phyloP scores from a whole-genome alignment of 805 yeast genomes.

The Debaryomyces maramus region DNA sequence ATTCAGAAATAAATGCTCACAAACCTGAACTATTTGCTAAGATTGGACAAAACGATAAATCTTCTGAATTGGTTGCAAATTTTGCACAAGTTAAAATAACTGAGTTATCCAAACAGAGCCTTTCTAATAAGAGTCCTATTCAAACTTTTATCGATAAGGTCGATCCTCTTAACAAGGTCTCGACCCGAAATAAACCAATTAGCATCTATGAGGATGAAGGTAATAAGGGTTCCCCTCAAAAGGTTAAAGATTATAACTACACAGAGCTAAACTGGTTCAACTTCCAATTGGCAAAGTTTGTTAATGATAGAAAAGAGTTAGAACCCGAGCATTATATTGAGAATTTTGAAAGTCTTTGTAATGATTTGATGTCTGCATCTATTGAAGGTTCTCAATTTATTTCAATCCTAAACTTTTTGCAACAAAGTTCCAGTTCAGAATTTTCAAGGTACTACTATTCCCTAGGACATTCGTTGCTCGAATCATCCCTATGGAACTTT shows the following conservation, averaged over 20 bases:
- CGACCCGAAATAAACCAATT: conserved; percentile 36
- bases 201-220: conserved; percentile 41
- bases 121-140: conserved; percentile 20
- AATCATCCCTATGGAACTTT: conserved; percentile 20
- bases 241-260: conserved; percentile 30
- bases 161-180: conserved; percentile 41
- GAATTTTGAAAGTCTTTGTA: conserved; percentile 15
- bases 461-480: conserved; percentile 17
- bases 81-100: conserved; percentile 32
- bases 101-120: conserved; percentile 9
- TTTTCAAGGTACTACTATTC: conserved; percentile 15
- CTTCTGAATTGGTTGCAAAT: conserved; percentile 24
- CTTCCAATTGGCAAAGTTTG: conserved; percentile 31
- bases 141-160: conserved; percentile 39
- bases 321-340: conserved; percentile 14
- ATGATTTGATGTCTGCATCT: conserved; percentile 1
- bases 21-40: conserved; percentile 10
- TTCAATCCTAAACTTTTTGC: conserved; percentile 17
- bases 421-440: conserved; percentile 13
- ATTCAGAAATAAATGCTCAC: neutral
- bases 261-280: conserved; percentile 40
- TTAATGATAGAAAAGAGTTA: conserved; percentile 7
- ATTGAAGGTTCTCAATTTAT: conserved; percentile 10
- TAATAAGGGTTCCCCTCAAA: conserved; percentile 36
- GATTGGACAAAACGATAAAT: conserved; percentile 11